Base-by-base conservation (phyloP, 2,329 filamentous ascomycete species). In the Chalara sp. region DNA sequence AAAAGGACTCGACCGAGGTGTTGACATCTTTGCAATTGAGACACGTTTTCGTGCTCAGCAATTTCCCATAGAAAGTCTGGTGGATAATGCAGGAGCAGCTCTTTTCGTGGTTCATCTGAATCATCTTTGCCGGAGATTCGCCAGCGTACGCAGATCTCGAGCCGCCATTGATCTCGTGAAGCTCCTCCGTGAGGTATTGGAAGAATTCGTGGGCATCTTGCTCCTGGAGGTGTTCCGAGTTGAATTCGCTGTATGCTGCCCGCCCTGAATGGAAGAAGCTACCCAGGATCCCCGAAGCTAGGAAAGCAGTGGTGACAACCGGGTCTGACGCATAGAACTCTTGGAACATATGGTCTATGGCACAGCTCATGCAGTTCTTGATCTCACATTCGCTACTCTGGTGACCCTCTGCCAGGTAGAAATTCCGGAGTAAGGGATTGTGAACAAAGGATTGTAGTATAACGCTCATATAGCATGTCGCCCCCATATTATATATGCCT, bases 141-240 rank as follows among this genome's bases (percentile, higher is more conserved):
- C 61, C 58, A 8, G 48, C 42, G 29, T 56, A 51, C 31, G 53
- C 44, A 13, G 52, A 50, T 75, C 80, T 54, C 72, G 78, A 47
- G 65, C 78, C 65, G 77, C 80, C 32, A 60, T 91, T 93, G 40
- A 89, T 80, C 63, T 87, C 82, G 65, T 96, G 92, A 12, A 99
- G 76, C 61, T 93, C 88, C 70, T 96, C 92, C 35, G 95, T 86
- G 33, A 97, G 79, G 64, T 95, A 96, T 65, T 96, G 90, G 68
- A 96, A 95, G 70, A 95, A 97, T 67, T 97, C 92, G 65, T 97
- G 92, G 1, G 92, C 92, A 65, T 97, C 92, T 71, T 97, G 92
- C 69, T 97, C 92, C 62, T 91, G 89, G 8, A n/a, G 35, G 8
- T 37, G 8, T 61, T 95, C 95, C 8, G 91, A 93, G 1, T 92